Conservation (phyloP, 495 filamentous ascomycete species). For the Neurospora sp. region DNA sequence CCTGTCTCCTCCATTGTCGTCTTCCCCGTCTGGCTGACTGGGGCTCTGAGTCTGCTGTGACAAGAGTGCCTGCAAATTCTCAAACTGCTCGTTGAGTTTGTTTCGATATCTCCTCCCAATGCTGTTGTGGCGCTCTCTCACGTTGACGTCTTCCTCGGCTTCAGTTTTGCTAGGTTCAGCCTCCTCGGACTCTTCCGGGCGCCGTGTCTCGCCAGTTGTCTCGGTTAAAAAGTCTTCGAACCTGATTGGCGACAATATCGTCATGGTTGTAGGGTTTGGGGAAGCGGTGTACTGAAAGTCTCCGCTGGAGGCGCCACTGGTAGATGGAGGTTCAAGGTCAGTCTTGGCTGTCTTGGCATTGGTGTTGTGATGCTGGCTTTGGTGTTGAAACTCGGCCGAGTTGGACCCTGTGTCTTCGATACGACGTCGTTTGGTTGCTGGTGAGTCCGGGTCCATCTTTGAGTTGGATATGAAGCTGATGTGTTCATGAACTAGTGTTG, state of each 20-base stretch:
- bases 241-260: neutral
- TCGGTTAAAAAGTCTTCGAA: neutral
- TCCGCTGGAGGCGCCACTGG: neutral
- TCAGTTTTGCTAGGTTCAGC: neutral
- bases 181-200: neutral
- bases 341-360: neutral
- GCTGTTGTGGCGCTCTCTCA: conserved; percentile 14
- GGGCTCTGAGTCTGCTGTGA: neutral
- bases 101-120: conserved; percentile 26
- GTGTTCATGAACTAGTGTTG: neutral
- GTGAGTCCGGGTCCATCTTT: neutral
- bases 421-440: neutral
- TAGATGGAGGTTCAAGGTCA: neutral
- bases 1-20: neutral
- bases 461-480: neutral
- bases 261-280: neutral
- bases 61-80: conserved; percentile 13
- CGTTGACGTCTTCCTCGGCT: neutral
- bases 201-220: neutral
- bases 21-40: neutral
- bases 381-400: neutral
- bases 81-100: conserved; percentile 21
- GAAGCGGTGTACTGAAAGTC: neutral
- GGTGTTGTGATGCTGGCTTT: neutral
- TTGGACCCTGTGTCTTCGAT: neutral